Conservation (phyloP, 495 filamentous ascomycete species). For the Lasiosphaeria miniovina region DNA sequence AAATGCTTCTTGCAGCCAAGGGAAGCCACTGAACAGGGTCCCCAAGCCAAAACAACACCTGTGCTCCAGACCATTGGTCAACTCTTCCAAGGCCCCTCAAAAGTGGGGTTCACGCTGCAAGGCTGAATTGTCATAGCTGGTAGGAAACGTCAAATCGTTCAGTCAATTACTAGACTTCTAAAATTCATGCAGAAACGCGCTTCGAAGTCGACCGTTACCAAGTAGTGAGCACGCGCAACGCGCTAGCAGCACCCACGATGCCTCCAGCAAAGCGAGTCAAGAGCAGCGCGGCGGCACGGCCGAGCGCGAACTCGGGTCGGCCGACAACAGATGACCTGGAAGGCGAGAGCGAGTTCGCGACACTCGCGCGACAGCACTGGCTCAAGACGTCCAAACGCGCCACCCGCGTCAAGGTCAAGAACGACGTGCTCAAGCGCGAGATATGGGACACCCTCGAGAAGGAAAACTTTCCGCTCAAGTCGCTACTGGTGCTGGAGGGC, state of each 20-base stretch:
- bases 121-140: not conserved
- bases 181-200: slow-evolving; percentile 20
- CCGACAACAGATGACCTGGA: slow-evolving; percentile 52
- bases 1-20: too few species aligned
- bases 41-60: too few species aligned
- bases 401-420: slow-evolving; percentile 67
- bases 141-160: not conserved
- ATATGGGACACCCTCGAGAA: slow-evolving; percentile 89
- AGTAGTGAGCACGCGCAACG: slow-evolving; percentile 10
- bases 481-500: slow-evolving; percentile 81
- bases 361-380: slow-evolving; percentile 84
- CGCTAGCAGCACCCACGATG: slow-evolving; percentile 34
- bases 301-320: slow-evolving; percentile 36
- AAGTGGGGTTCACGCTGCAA: not conserved
- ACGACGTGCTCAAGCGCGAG: slow-evolving; percentile 79
- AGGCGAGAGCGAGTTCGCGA: slow-evolving; percentile 76
- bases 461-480: slow-evolving; percentile 70
- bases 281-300: slow-evolving; percentile 38
- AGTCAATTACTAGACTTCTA: slow-evolving; percentile 2
- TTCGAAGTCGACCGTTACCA: slow-evolving; percentile 6
- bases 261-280: slow-evolving; percentile 49
- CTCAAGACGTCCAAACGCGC: slow-evolving; percentile 58
- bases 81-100: too few species aligned
- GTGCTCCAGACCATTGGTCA: too few species aligned
- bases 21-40: too few species aligned